These are phyloP conservation scores for Pisolithus tinctorius DNA, from an alignment of 768 basidiomycete species.

Conservation along the genomic window DNA sequence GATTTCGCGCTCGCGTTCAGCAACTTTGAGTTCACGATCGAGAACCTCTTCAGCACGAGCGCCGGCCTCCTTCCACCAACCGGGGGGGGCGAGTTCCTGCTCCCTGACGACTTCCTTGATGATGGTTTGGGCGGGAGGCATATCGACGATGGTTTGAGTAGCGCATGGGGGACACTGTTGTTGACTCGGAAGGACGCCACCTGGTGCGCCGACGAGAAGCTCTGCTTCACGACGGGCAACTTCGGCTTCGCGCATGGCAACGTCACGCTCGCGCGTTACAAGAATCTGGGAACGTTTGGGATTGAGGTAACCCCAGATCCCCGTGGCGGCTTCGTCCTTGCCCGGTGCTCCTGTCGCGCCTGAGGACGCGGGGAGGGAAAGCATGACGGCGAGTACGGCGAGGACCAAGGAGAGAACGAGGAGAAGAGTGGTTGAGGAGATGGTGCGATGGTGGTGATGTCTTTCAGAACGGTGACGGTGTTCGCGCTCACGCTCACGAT, in stretches of 20 bases:
- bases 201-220: slow-evolving; percentile 74
- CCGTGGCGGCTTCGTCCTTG: slow-evolving; percentile 36
- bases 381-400: slow-evolving; percentile 86
- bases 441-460: slow-evolving; percentile 76
- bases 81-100: slow-evolving; percentile 68
- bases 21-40: slow-evolving; percentile 79
- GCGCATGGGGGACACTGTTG: slow-evolving; percentile 59
- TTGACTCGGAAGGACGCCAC: slow-evolving; percentile 60
- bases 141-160: slow-evolving; percentile 47
- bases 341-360: slow-evolving; percentile 23
- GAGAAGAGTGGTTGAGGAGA: slow-evolving; percentile 84
- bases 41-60: slow-evolving; percentile 74
- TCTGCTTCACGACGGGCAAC: slow-evolving; percentile 88
- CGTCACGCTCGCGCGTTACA: slow-evolving; percentile 69
- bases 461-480: slow-evolving; percentile 54
- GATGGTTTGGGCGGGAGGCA: slow-evolving; percentile 64
- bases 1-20: slow-evolving; percentile 81
- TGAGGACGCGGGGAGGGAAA: slow-evolving; percentile 65
- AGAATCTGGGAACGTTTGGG: slow-evolving; percentile 80
- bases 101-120: slow-evolving; percentile 87
- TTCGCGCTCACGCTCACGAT: slow-evolving; percentile 45
- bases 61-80: slow-evolving; percentile 67
- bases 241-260: slow-evolving; percentile 80
- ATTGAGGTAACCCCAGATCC: slow-evolving; percentile 67
- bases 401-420: slow-evolving; percentile 81